These are phyloP conservation scores for Allomyces macrogynus DNA, from an alignment of 192 early-diverging fungal genomes.

Conservation along the genomic window DNA sequence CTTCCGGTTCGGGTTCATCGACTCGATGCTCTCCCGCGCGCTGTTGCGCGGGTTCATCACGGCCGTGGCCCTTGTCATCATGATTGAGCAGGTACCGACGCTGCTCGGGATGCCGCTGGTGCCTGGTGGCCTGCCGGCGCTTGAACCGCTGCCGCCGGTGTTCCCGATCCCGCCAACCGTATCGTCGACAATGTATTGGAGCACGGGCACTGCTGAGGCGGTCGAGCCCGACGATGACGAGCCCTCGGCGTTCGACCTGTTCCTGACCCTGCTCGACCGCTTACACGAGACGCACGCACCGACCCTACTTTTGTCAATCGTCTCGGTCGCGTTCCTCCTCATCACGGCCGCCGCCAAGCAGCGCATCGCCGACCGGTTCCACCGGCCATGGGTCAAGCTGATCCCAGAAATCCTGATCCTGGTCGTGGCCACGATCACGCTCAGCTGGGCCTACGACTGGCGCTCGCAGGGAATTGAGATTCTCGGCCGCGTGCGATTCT, in stretches of 20 bases:
- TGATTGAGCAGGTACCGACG: conserved; percentile 65
- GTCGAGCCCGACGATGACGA: conserved; percentile 16
- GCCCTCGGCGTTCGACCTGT: conserved; percentile 58
- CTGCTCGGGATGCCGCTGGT: conserved; percentile 38
- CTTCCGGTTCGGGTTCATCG: conserved; percentile 92
- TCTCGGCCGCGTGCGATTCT: conserved; percentile 54
- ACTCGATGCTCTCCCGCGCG: conserved; percentile 82
- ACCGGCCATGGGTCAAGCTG: conserved; percentile 35
- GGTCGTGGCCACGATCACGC: conserved; percentile 50
- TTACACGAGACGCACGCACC: conserved; percentile 40
- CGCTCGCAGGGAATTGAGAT: conserved; percentile 48
- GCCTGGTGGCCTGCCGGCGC: neutral
- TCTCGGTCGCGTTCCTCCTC: conserved; percentile 48
- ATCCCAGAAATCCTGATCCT: conserved; percentile 81
- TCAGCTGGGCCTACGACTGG: conserved; percentile 46
- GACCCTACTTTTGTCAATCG: conserved; percentile 49
- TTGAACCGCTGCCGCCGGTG: too few relatives aligned
- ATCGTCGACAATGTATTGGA: too few relatives aligned
- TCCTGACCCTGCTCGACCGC: conserved; percentile 43
- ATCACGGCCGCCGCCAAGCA: conserved; percentile 29
- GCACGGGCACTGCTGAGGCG: neutral
- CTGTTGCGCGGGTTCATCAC: conserved; percentile 89
- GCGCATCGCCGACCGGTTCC: conserved; percentile 21
- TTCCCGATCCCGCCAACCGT: neutral
- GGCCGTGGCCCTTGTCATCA: conserved; percentile 78